phyloP scores from a whole-genome alignment of 208 protist species.

The Phytomonas francai region DNA sequence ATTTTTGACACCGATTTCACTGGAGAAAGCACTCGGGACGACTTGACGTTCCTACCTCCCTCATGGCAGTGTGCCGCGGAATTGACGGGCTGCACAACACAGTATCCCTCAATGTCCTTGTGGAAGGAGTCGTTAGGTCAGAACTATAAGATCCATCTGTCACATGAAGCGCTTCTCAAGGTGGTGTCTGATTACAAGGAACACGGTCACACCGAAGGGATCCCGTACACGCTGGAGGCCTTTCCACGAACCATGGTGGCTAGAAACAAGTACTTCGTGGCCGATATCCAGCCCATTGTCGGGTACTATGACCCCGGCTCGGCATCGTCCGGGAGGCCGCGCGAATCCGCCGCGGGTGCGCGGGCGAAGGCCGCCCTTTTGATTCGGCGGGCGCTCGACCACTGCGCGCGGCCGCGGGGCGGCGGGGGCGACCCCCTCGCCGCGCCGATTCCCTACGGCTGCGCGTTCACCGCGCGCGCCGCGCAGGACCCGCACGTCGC shows the following conservation, averaged over 20 bases:
- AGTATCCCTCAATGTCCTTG: not conserved
- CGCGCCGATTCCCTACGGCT: constrained; percentile 3
- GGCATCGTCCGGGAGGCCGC: not conserved
- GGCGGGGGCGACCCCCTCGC: not conserved
- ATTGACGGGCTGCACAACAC: not conserved
- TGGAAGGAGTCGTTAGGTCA: not conserved
- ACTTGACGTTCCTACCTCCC: not conserved
- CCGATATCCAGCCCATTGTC: not conserved
- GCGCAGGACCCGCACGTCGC: not conserved
- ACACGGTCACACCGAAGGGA: not conserved
- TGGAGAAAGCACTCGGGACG: not conserved
- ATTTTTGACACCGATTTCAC: not conserved
- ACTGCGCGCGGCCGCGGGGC: too few relatives aligned
- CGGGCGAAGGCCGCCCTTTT: not conserved
- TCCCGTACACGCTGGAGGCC: not conserved
- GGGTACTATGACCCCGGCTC: not conserved
- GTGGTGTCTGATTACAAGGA: not conserved
- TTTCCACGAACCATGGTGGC: not conserved
- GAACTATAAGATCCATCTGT: not conserved
- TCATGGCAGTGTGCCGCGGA: not conserved
- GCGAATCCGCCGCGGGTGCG: not conserved
- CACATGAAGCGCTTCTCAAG: not conserved
- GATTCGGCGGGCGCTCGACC: not conserved
- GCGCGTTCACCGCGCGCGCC: not conserved
- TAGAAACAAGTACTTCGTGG: not conserved